Percentiles rank a stretch among this genome's conserved stretches.
Evolutionary conservation across 331 rosid genomes (phyloP).

Genomic region (Pyrus hybrid): DNA sequence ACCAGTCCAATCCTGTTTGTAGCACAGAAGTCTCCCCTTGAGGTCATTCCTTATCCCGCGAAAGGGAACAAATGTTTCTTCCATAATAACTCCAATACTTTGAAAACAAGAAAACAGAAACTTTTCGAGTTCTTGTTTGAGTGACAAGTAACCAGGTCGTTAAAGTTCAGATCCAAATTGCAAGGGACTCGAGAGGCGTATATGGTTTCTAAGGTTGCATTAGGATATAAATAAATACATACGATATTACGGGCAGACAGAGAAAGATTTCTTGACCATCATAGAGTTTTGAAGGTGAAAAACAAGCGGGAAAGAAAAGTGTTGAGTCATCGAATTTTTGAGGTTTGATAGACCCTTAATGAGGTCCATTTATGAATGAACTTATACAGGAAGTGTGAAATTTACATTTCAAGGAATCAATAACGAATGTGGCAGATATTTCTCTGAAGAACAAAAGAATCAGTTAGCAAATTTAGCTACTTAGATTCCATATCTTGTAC

Average conservation of each 20-base stretch:
- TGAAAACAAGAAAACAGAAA: constrained; percentile 18
- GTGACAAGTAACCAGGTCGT: constrained; percentile 10
- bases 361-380: constrained; percentile 38
- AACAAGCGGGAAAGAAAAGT: constrained; percentile 24
- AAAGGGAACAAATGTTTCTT: constrained; percentile 93
- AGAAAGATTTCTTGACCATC: constrained; percentile 31
- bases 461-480: constrained; percentile 20
- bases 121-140: constrained; percentile 19
- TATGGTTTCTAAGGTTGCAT: constrained; percentile 29
- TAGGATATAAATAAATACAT: neutral
- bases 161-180: constrained; percentile 14
- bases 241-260: constrained; percentile 40
- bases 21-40: constrained; percentile 74
- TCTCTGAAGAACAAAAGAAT: constrained; percentile 35
- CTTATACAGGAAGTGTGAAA: constrained; percentile 25
- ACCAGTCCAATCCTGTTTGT: constrained; percentile 91
- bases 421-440: constrained; percentile 22
- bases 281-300: constrained; percentile 11
- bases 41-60: constrained; percentile 90
- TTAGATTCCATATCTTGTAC: constrained; percentile 33
- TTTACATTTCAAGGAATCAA: constrained; percentile 47
- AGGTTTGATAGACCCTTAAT: constrained; percentile 25
- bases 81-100: constrained; percentile 41
- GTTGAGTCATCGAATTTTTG: constrained; percentile 18
- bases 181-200: constrained; percentile 53